These are phyloP conservation scores for Tephrocybe sp. DNA, from an alignment of 768 basidiomycete species.

Conservation along the genomic window DNA sequence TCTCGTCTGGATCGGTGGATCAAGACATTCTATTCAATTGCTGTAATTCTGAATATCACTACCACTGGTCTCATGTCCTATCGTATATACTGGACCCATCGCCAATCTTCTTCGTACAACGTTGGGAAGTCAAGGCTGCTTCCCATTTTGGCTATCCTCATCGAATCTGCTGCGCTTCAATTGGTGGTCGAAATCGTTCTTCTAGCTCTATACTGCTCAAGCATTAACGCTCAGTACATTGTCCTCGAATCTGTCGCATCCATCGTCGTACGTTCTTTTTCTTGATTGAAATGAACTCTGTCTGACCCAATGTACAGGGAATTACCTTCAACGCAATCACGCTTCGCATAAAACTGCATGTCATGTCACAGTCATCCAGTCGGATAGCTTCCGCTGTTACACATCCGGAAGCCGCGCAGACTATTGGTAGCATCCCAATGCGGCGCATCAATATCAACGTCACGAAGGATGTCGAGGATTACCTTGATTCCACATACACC, in stretches of 20 bases:
- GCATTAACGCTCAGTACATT: conserved; percentile 10
- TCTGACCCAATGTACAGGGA: background rate
- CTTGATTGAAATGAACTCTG: background rate
- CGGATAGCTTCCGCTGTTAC: background rate
- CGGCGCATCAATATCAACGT: conserved; percentile 10
- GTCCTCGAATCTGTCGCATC: conserved; percentile 9
- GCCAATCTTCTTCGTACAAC: background rate
- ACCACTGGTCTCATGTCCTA: conserved; percentile 9
- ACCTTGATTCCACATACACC: background rate
- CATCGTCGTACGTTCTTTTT: conserved; percentile 3
- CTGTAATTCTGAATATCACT: conserved; percentile 8
- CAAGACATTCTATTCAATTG: conserved; percentile 10
- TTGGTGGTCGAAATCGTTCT: conserved; percentile 8
- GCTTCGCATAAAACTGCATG: conserved; percentile 9
- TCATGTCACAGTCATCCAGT: background rate
- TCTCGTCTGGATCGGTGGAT: conserved; percentile 8
- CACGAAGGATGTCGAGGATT: conserved; percentile 4
- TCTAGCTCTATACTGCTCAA: conserved; percentile 8
- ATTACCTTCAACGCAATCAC: conserved; percentile 13
- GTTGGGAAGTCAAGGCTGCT: background rate
- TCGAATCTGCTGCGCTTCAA: conserved; percentile 12
- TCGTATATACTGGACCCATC: conserved; percentile 6
- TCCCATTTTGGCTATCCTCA: conserved; percentile 6
- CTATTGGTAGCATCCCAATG: conserved; percentile 8
- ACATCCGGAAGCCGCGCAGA: conserved; percentile 1